Percentiles rank a stretch among this genome's conserved stretches.
These are phyloP conservation scores for Lodderomyces margitis DNA, from an alignment of 1,139 yeast genomes.

Conservation along the genomic window DNA sequence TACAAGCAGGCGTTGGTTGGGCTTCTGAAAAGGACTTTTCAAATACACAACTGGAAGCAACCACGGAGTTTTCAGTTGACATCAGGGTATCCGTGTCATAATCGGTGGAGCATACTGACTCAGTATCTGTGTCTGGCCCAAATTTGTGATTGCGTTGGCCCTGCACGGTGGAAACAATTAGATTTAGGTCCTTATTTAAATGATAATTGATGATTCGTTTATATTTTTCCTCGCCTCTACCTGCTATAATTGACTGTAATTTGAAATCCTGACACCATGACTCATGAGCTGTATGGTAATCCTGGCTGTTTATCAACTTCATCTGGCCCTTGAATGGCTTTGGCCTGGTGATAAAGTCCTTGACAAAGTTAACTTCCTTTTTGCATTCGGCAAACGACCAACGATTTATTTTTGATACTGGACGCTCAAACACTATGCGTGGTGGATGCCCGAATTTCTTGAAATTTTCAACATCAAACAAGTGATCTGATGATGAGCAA, in stretches of 20 bases:
- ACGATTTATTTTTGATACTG: constrained; percentile 28
- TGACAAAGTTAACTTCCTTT: constrained; percentile 24
- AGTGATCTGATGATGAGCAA: constrained; percentile 25
- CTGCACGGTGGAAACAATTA: constrained; percentile 7
- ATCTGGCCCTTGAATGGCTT: constrained; percentile 11
- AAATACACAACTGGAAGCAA: constrained; percentile 6
- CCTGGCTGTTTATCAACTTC: neutral
- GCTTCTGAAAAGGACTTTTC: constrained; percentile 6
- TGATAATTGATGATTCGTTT: constrained; percentile 21
- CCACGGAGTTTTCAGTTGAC: neutral
- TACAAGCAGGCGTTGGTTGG: neutral
- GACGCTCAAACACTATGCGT: constrained; percentile 16
- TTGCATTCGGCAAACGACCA: constrained; percentile 37
- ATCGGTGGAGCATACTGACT: constrained; percentile 2
- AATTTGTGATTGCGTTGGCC: constrained; percentile 4
- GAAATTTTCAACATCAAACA: constrained; percentile 30
- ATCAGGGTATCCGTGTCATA: neutral
- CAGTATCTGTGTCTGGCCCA: constrained; percentile 11
- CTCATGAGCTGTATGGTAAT: neutral
- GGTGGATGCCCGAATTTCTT: constrained; percentile 22
- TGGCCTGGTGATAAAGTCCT: constrained; percentile 6
- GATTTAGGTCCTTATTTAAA: constrained; percentile 10
- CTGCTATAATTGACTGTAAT: constrained; percentile 25
- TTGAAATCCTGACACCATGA: constrained; percentile 18
- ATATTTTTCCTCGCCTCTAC: constrained; percentile 24